A percentile compares a stretch with the other conserved stretches of the same genome.
Evolutionary conservation across 192 early-diverging fungal species (phyloP).

Genomic region (Entomortierella parvispora): DNA sequence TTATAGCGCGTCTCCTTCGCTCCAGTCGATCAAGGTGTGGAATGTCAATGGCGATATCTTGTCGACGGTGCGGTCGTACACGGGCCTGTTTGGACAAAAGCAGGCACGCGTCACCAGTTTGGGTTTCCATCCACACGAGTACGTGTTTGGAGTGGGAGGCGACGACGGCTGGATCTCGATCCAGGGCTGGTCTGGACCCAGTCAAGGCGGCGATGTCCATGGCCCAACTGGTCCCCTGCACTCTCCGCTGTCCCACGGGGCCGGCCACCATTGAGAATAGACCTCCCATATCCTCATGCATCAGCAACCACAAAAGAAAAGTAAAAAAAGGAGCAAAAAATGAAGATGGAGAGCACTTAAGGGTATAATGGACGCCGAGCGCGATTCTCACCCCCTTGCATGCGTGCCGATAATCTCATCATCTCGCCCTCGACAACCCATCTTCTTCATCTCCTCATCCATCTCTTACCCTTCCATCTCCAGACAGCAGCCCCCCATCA

Average conservation of each 20-base stretch:
- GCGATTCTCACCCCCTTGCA: not conserved
- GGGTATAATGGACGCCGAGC: not conserved
- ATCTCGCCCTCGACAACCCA: not conserved
- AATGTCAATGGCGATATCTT: constrained; percentile 59
- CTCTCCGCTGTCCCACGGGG: too few relatives aligned
- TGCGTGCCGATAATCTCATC: not conserved
- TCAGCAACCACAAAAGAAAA: not conserved
- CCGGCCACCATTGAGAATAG: not conserved
- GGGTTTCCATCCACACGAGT: constrained; percentile 75
- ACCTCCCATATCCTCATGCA: not conserved
- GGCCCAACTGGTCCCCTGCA: too few relatives aligned
- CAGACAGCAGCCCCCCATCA: constrained; percentile 1
- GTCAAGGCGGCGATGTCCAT: not conserved
- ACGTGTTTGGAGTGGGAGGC: constrained; percentile 62
- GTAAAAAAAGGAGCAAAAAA: constrained; percentile 3
- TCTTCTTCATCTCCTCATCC: not conserved
- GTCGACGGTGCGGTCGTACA: constrained; percentile 59
- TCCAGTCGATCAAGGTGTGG: constrained; percentile 66
- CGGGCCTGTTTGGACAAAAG: constrained; percentile 67
- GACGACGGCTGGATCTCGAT: constrained; percentile 56
- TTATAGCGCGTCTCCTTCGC: constrained; percentile 42
- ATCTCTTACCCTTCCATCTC: not conserved
- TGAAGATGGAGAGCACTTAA: not conserved
- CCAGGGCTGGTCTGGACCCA: constrained; percentile 39
- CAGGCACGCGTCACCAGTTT: constrained; percentile 63